Percentiles rank a stretch among this genome's conserved stretches.
Evolutionary conservation across 2,329 filamentous ascomycete species (phyloP).

Genomic region (Diaporthe australafricana): DNA sequence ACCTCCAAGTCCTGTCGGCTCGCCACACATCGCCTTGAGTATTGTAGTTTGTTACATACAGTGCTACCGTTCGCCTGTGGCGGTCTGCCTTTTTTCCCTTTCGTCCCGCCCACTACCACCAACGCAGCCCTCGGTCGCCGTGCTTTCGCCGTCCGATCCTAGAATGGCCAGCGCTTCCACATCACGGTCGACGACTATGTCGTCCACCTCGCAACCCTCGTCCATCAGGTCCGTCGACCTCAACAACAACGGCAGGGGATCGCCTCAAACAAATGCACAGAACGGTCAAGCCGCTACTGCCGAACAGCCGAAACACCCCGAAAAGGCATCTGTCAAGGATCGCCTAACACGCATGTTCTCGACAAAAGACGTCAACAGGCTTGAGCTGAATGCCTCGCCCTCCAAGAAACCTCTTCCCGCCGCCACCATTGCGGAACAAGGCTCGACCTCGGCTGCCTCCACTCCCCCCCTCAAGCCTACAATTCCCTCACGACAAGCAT

Average conservation of each 20-base stretch:
- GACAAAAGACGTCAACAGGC: conserved; percentile 61
- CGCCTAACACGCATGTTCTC: conserved; percentile 75
- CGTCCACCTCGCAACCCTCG: conserved; percentile 61
- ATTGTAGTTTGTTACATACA: not conserved
- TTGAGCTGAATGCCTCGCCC: conserved; percentile 37
- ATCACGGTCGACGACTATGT: conserved; percentile 51
- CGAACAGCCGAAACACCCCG: conserved; percentile 54
- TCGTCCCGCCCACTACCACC: not conserved
- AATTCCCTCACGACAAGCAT: conserved; percentile 55
- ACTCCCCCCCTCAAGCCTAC: conserved; percentile 46
- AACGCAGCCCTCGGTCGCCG: not conserved
- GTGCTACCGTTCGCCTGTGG: conserved; percentile 1
- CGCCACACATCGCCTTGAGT: not conserved
- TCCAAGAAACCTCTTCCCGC: conserved; percentile 34
- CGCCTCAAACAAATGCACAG: conserved; percentile 54
- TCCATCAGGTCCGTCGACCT: conserved; percentile 64
- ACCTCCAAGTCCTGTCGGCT: not conserved
- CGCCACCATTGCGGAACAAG: conserved; percentile 33
- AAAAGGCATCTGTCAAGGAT: conserved; percentile 73
- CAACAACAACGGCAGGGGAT: conserved; percentile 49
- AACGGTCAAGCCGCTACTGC: conserved; percentile 48
- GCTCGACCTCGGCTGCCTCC: conserved; percentile 41
- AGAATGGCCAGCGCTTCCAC: conserved; percentile 48
- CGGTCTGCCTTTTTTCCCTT: conserved; percentile 12
- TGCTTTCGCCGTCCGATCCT: conserved; percentile 21